Percentiles rank a stretch among this genome's conserved stretches.
Evolutionary conservation across 148 eudicot species (phyloP).

Genomic region (Heliosperma pusillum): DNA sequence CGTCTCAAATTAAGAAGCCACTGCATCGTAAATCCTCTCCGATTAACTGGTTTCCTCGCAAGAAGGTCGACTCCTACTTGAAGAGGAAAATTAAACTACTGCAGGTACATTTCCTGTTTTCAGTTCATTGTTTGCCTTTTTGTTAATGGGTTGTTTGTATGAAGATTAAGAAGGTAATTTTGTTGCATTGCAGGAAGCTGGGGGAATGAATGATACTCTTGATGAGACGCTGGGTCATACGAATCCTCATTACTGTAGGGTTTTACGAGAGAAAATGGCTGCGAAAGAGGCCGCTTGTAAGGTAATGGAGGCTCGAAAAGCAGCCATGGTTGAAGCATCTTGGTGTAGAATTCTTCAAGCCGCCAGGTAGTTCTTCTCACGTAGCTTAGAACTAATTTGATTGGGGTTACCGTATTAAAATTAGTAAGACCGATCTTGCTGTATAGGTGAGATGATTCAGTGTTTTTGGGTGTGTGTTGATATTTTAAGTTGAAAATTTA

Average conservation of each 20-base stretch:
- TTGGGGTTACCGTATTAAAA: background rate
- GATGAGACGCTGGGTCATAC: slow-evolving; percentile 90
- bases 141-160: background rate
- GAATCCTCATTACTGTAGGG: slow-evolving; percentile 85
- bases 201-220: slow-evolving; percentile 81
- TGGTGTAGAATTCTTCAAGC: slow-evolving; percentile 92
- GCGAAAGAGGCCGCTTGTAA: slow-evolving; percentile 74
- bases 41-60: slow-evolving; percentile 85
- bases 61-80: slow-evolving; percentile 75
- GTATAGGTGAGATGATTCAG: background rate
- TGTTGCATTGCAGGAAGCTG: slow-evolving; percentile 59
- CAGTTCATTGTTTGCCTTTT: background rate
- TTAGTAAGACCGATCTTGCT: background rate
- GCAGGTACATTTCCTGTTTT: slow-evolving; percentile 41
- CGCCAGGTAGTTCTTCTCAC: slow-evolving; percentile 46
- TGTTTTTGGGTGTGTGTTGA: background rate
- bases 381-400: background rate
- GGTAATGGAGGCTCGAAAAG: slow-evolving; percentile 84
- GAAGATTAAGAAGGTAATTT: background rate
- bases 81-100: slow-evolving; percentile 70
- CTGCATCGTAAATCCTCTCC: slow-evolving; percentile 71
- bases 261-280: slow-evolving; percentile 78
- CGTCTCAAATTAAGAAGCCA: slow-evolving; percentile 76
- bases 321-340: slow-evolving; percentile 97
- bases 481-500: background rate